phyloP scores from a whole-genome alignment of 495 filamentous ascomycete species.

The Apodospora peruviana region DNA sequence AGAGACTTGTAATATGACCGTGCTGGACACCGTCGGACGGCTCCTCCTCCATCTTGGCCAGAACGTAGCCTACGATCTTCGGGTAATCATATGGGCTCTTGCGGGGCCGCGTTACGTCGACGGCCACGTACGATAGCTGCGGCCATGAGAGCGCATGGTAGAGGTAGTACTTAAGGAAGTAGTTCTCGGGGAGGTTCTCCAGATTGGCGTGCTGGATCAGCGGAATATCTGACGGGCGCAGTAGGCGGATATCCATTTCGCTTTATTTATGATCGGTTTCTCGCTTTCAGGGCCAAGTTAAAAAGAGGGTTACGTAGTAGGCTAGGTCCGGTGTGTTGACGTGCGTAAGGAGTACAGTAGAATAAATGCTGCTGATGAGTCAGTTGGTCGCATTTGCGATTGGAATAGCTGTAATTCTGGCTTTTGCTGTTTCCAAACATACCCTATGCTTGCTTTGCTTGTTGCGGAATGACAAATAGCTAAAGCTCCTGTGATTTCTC shows the following conservation, averaged over 20 bases:
- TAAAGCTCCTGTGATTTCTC: too few species aligned
- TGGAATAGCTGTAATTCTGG: too few species aligned
- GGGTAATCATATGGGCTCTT: conserved; percentile 82
- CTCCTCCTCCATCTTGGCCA: conserved; percentile 99
- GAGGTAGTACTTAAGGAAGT: conserved; percentile 99
- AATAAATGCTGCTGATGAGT: too few species aligned
- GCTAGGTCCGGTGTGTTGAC: too few species aligned
- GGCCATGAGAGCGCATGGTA: conserved; percentile 99
- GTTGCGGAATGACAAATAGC: too few species aligned
- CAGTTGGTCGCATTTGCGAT: too few species aligned
- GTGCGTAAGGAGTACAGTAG: too few species aligned
- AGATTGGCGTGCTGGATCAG: conserved; percentile 97
- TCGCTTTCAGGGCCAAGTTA: too few species aligned
- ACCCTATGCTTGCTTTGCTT: too few species aligned
- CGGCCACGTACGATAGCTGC: conserved; percentile 91
- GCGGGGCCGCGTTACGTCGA: conserved; percentile 74
- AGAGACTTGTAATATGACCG: conserved; percentile 92
- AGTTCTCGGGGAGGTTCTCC: conserved; percentile 98
- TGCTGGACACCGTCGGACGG: conserved; percentile 84
- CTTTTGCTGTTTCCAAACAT: too few species aligned
- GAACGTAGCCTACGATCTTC: conserved; percentile 97
- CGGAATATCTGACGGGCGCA: conserved; percentile 74
- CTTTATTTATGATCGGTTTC: background rate
- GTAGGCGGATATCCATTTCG: conserved; percentile 72
- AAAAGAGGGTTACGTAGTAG: too few species aligned